phyloP scores from a whole-genome alignment of 768 basidiomycete species.

The Serendipita sp. region DNA sequence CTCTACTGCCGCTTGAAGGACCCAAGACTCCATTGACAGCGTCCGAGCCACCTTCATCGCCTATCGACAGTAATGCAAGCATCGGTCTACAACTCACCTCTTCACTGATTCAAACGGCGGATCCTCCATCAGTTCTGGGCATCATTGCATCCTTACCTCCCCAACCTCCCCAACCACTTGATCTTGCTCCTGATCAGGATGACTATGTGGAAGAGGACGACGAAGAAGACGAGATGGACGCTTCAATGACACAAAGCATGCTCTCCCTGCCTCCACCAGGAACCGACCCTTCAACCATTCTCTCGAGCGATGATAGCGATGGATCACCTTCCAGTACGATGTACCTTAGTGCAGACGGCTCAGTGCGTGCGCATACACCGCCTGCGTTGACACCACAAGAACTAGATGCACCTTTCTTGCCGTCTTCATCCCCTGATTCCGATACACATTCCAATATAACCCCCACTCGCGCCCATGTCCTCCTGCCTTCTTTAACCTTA shows the following conservation, averaged over 20 bases:
- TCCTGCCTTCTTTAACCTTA: neutral
- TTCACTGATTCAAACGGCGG: neutral
- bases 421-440: neutral
- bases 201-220: constrained; percentile 26
- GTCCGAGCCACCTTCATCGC: neutral
- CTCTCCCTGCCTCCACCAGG: constrained; percentile 33
- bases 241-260: constrained; percentile 59
- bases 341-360: constrained; percentile 50
- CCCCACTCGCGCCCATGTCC: neutral
- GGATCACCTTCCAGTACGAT: constrained; percentile 46
- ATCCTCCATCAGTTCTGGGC: neutral
- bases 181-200: neutral
- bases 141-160: too few species aligned
- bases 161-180: neutral
- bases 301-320: constrained; percentile 16
- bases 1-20: constrained; percentile 12
- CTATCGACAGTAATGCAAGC: neutral
- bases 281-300: constrained; percentile 16
- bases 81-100: neutral
- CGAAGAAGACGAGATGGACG: constrained; percentile 37
- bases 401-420: neutral
- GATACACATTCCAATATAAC: neutral
- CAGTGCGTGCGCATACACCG: neutral
- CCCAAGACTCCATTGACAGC: too few species aligned
- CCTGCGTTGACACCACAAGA: neutral